phyloP scores from a whole-genome alignment of 2,329 filamentous ascomycete genomes.

The Nothopassalora personata region DNA sequence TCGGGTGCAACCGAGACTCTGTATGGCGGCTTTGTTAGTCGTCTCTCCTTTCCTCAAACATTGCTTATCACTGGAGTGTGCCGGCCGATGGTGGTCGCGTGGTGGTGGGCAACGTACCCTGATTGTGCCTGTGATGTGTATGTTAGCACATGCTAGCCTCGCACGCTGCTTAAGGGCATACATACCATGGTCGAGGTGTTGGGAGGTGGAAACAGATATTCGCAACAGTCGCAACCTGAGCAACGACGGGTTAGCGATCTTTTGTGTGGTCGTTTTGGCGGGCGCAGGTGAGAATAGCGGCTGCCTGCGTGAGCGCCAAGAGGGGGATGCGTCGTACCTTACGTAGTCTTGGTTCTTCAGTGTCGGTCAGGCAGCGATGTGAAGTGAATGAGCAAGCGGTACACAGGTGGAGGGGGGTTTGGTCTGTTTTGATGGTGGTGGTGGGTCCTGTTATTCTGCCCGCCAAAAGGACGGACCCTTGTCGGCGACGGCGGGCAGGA shows the following conservation, averaged over 20 bases:
- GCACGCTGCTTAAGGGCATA: neutral
- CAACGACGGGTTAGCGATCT: neutral
- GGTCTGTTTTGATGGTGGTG: too few relatives aligned
- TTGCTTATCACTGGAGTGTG: constrained; percentile 5
- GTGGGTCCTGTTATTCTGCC: neutral
- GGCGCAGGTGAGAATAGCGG: neutral
- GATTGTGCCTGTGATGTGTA: constrained; percentile 16
- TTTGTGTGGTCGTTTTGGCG: neutral
- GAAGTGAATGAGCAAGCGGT: neutral
- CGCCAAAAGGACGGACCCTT: neutral
- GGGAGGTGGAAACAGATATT: neutral
- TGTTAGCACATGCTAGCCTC: constrained; percentile 3
- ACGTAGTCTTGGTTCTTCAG: neutral
- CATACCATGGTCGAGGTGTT: constrained; percentile 15
- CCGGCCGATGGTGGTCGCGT: neutral
- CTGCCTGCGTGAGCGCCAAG: constrained; percentile 5
- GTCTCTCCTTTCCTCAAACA: neutral
- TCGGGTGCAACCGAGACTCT: constrained; percentile 69
- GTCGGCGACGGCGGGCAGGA: neutral
- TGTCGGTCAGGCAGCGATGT: neutral
- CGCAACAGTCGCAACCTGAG: neutral
- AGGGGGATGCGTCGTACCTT: constrained; percentile 2
- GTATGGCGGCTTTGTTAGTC: constrained; percentile 12
- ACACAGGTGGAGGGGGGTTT: neutral
- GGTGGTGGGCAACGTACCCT: constrained; percentile 14